Conservation (phyloP, 768 basidiomycete species). For the Kwoniella dejecticola region DNA sequence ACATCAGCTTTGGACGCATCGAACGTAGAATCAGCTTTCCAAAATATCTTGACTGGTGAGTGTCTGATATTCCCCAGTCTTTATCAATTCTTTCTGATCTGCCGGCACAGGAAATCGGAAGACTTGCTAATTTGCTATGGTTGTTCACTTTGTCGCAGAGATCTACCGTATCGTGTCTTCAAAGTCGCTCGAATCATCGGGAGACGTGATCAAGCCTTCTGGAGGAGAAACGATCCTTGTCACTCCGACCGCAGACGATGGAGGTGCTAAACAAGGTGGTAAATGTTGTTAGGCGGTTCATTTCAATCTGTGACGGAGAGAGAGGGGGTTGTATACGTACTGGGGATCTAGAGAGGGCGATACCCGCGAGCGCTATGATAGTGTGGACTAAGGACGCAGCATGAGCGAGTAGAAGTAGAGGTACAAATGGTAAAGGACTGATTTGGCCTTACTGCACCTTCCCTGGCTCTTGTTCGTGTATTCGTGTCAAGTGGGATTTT, state of each 20-base stretch:
- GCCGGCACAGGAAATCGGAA: no score
- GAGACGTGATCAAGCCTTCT: slow-evolving; percentile 73
- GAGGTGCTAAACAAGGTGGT: slow-evolving; percentile 55
- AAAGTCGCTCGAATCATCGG: slow-evolving; percentile 85
- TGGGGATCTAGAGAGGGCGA: no score
- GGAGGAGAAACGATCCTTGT: slow-evolving; percentile 81
- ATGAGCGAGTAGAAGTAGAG: no score
- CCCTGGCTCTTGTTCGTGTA: no score
- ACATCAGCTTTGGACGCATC: slow-evolving; percentile 99
- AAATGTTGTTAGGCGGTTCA: slow-evolving; percentile 56
- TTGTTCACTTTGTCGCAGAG: slow-evolving; percentile 60
- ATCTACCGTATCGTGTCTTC: slow-evolving; percentile 97
- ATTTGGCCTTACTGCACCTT: no score
- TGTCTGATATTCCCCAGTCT: slow-evolving; percentile 11
- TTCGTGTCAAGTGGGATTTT: no score
- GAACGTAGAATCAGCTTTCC: slow-evolving; percentile 96
- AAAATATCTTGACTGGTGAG: slow-evolving; percentile 88
- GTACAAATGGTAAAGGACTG: no score
- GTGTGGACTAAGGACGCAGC: no score
- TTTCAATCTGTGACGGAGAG: neutral
- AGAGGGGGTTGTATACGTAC: slow-evolving; percentile 1
- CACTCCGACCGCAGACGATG: slow-evolving; percentile 64
- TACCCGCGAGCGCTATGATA: no score
- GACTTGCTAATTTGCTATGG: neutral
- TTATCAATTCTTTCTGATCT: neutral